phyloP scores from a whole-genome alignment of 83 land plant genomes.

The Thuja plicata region DNA sequence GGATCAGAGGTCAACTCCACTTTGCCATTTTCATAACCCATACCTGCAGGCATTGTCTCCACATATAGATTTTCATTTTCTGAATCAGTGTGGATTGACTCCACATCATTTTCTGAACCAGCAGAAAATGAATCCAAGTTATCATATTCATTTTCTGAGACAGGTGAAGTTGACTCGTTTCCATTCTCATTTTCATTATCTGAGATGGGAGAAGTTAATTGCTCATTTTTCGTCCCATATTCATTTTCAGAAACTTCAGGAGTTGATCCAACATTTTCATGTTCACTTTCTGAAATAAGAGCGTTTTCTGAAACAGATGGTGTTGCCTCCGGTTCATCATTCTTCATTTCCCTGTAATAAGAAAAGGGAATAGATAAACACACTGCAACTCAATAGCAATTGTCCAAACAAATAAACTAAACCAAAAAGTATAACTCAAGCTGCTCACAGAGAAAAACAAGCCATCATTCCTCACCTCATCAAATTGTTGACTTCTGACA shows the following conservation, averaged over 20 bases:
- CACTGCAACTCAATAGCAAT: background rate
- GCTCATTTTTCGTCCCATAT: background rate
- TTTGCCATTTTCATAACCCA: background rate
- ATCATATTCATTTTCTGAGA: background rate
- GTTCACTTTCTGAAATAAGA: background rate
- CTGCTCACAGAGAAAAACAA: background rate
- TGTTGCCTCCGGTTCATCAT: background rate
- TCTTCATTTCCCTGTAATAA: background rate
- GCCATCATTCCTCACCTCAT: background rate
- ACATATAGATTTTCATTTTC: background rate
- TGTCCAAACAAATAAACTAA: background rate
- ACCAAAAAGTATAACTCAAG: background rate
- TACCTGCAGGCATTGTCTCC: background rate
- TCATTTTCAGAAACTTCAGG: background rate
- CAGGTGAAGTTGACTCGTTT: background rate
- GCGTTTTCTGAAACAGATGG: background rate
- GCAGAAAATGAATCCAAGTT: background rate
- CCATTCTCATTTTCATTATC: background rate
- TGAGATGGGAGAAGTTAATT: background rate
- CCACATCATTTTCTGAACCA: slow-evolving; percentile 2
- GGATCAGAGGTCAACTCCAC: background rate
- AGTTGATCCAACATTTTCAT: background rate
- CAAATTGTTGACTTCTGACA: slow-evolving; percentile 7
- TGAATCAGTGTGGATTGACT: background rate
- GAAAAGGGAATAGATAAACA: background rate